Evolutionary conservation across 768 basidiomycete species (phyloP), one percentile per base, ranked within the genome.

Genomic region (Tephrocybe sp.): DNA sequence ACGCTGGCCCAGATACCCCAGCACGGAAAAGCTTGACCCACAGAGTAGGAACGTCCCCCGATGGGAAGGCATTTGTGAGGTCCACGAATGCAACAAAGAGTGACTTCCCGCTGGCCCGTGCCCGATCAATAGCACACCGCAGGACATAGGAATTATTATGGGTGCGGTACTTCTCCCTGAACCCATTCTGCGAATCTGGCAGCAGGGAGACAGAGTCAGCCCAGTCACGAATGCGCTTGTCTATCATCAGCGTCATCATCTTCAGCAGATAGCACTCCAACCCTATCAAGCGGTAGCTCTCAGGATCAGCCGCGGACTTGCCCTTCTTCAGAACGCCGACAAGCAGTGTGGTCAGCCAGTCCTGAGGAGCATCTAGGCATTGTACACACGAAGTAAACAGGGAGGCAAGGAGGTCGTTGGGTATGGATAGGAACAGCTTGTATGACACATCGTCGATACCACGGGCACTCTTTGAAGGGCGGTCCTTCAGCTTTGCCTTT

Each of bases 21-120:
- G 37, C 26, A 1, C 24, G 15, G 26, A 26, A 31, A 1, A 69
- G 55, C 39, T 69, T 69, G 0, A 58, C n/a, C 68, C 69, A 70
- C 0, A 70, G 55, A 0, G 65, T 63, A 7, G 64, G 48, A 16
- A 61, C 56, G 34, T 72, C 60, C 1, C 62, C 62, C 0, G 64
- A 69, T 0, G 70, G 70, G 49, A 70, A 72, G 9, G 69, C 68
- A 59, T 72, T 70, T 11, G 51, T 64, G 2, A 65, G 24, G 49
- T 67, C 64, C 22, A 53, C 52, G 32, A 59, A 55, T 8, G 44
- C 53, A 5, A 61, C 54, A 50, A 56, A 64, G 0, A 67, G 55
- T 15, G 62, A 16, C 30, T 54, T 57, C 2, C 46, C 45, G 15
- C 49, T 32, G 4, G 51, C 53, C 22, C 46, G 35, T n/a, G 63